Conservation (phyloP, 1,284 basidiomycete species). For the Neolentinus lepideus region DNA sequence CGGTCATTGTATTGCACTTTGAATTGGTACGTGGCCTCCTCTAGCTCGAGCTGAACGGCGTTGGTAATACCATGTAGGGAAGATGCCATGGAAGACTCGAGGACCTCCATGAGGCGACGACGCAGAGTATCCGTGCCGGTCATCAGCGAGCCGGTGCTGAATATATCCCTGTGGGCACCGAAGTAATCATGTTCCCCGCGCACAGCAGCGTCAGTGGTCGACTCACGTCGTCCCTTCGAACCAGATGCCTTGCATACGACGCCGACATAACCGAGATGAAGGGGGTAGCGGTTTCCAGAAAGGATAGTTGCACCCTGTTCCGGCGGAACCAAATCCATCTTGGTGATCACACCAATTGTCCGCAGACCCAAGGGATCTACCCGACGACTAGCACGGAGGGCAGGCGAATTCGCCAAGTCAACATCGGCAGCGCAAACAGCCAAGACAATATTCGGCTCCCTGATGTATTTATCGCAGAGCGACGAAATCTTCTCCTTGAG, state of each 20-base stretch:
- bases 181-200: constrained; percentile 83
- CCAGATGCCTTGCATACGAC: constrained; percentile 84
- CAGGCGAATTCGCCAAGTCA: constrained; percentile 96
- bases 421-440: constrained; percentile 98
- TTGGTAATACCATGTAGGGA: constrained; percentile 95
- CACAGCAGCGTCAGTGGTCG: constrained; percentile 46
- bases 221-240: constrained; percentile 37
- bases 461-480: constrained; percentile 95
- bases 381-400: constrained; percentile 85
- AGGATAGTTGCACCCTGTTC: constrained; percentile 81
- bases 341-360: constrained; percentile 97
- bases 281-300: constrained; percentile 90
- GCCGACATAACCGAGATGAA: constrained; percentile 95
- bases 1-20: constrained; percentile 99
- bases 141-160: constrained; percentile 70
- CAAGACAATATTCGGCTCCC: constrained; percentile 96
- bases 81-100: constrained; percentile 96
- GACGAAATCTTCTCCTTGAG: constrained; percentile 89
- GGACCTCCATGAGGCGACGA: constrained; percentile 88
- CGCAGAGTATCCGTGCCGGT: constrained; percentile 89
- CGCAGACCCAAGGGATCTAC: constrained; percentile 93
- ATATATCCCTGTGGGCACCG: constrained; percentile 62
- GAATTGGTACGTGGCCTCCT: constrained; percentile 97
- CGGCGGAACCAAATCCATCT: constrained; percentile 95
- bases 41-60: constrained; percentile 93